A percentile compares a stretch with the other conserved stretches of the same genome.
Conservation (phyloP, 2,329 filamentous ascomycete genomes). For the Sclerotinia sclerotiorum region DNA sequence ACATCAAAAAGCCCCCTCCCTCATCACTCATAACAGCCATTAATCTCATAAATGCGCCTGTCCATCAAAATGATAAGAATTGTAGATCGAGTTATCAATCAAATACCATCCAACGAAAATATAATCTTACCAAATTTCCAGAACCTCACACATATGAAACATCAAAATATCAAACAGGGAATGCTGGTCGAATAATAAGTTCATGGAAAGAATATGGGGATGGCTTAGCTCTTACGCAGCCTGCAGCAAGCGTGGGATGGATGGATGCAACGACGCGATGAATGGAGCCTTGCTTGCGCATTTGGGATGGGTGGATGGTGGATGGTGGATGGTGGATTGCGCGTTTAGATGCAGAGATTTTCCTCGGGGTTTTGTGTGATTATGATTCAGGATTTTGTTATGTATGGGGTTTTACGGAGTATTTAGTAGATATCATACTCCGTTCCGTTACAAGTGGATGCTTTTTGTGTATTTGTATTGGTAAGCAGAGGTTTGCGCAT, state of each 20-base stretch:
- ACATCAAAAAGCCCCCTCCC: not conserved
- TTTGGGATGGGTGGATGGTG: not conserved
- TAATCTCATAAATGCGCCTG: not conserved
- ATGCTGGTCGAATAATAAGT: not conserved
- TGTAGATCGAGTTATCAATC: too few species aligned
- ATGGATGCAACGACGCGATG: not conserved
- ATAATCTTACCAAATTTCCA: too few species aligned
- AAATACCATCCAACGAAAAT: too few species aligned
- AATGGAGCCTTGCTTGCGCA: not conserved
- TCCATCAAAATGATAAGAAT: too few species aligned
- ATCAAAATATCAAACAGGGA: not conserved
- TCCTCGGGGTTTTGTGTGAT: not conserved
- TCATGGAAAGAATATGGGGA: not conserved
- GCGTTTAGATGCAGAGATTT: slow-evolving; percentile 1
- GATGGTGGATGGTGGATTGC: not conserved
- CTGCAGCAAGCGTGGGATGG: not conserved
- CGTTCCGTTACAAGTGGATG: too few species aligned
- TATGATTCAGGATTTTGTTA: not conserved
- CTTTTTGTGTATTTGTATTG: too few species aligned
- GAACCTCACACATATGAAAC: too few species aligned
- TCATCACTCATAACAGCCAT: not conserved
- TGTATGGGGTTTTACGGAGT: not conserved
- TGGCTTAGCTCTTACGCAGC: not conserved
- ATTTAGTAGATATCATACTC: too few species aligned
- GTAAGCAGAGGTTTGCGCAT: not conserved